These are phyloP conservation scores for Botrytis paeoniae DNA, from an alignment of 2,329 filamentous ascomycete genomes.

Conservation along the genomic window DNA sequence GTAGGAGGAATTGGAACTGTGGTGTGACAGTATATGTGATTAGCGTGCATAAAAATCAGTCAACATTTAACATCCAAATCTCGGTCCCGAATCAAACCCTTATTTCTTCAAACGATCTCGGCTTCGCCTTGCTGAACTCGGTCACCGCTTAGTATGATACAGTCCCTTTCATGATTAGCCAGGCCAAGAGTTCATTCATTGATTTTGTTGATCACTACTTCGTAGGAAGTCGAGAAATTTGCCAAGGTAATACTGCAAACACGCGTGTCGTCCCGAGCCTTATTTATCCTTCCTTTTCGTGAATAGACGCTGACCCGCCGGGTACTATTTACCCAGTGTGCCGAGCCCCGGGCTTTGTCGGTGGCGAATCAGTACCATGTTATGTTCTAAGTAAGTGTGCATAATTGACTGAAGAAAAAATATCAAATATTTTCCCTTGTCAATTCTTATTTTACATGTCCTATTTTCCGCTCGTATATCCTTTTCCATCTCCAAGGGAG, in stretches of 20 bases:
- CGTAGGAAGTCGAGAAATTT: not conserved
- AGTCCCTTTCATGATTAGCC: not conserved
- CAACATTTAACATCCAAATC: conserved; percentile 5
- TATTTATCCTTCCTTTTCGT: not conserved
- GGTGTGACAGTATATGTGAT: conserved; percentile 1
- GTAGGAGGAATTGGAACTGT: not conserved
- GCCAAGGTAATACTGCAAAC: not conserved
- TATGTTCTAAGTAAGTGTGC: not conserved
- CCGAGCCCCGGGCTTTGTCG: not conserved
- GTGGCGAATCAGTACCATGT: not conserved
- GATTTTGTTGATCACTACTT: not conserved
- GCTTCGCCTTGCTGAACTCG: not conserved
- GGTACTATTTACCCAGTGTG: not conserved
- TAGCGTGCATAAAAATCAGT: conserved; percentile 9
- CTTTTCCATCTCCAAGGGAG: not conserved
- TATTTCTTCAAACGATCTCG: not conserved
- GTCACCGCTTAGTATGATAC: not conserved
- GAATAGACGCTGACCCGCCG: not conserved
- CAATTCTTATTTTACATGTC: not conserved
- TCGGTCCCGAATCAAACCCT: not conserved
- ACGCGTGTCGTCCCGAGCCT: not conserved
- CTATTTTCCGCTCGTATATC: not conserved
- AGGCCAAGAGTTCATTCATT: not conserved
- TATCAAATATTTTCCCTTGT: not conserved
- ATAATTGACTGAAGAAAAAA: not conserved